Evolutionary conservation across 163 green algal genomes (phyloP).

Genomic region (Prototheca wickerhamii): DNA sequence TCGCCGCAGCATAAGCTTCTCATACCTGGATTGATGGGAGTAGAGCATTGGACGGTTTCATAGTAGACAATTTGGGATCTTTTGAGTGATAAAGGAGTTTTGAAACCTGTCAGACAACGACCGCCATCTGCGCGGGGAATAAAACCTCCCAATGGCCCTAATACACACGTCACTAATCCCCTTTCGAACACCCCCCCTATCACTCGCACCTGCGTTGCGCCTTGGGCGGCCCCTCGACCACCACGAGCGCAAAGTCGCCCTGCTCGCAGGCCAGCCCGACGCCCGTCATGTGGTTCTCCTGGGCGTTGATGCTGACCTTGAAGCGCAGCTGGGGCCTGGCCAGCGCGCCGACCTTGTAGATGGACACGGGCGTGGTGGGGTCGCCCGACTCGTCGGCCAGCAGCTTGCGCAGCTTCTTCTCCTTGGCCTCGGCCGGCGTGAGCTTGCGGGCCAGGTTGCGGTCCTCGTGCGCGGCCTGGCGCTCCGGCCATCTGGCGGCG

Average conservation of each 20-base stretch:
- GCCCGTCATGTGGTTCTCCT: slow-evolving; percentile 86
- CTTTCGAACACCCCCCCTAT: neutral
- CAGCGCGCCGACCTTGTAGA: slow-evolving; percentile 19
- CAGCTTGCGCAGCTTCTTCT: slow-evolving; percentile 40
- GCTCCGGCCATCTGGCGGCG: slow-evolving; percentile 72
- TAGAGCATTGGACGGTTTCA: too few relatives aligned
- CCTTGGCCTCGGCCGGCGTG: slow-evolving; percentile 71
- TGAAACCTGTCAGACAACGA: too few relatives aligned
- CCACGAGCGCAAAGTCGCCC: slow-evolving; percentile 58
- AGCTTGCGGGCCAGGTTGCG: slow-evolving; percentile 93
- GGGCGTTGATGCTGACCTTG: slow-evolving; percentile 94
- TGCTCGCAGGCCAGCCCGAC: slow-evolving; percentile 32
- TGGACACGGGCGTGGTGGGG: slow-evolving; percentile 18
- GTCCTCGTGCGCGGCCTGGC: slow-evolving; percentile 83
- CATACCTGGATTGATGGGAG: too few relatives aligned
- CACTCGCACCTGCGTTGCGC: slow-evolving; percentile 58
- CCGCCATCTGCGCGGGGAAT: too few relatives aligned
- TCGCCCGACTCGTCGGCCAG: slow-evolving; percentile 13
- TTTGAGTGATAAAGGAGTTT: too few relatives aligned
- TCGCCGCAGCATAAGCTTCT: slow-evolving; percentile 85
- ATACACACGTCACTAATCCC: neutral
- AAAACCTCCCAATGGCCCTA: neutral
- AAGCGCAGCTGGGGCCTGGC: slow-evolving; percentile 53
- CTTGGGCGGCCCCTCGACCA: slow-evolving; percentile 79
- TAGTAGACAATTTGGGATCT: too few relatives aligned